Evolutionary conservation across 2,329 filamentous ascomycete genomes (phyloP).

Genomic region (Neocatenulostroma microsporum): DNA sequence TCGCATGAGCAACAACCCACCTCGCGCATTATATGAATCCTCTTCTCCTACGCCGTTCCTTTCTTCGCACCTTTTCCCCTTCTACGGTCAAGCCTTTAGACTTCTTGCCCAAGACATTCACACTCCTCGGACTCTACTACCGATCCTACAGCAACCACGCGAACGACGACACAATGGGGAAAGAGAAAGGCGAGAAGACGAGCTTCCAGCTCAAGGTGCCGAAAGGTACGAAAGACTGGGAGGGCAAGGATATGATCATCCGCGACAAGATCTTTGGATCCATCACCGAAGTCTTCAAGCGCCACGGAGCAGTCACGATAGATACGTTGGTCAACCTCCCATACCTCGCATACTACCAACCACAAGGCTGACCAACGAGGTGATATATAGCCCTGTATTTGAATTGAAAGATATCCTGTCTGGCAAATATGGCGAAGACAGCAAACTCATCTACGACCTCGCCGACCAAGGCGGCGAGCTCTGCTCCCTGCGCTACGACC

Average conservation of each 20-base stretch:
- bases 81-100: too few species aligned
- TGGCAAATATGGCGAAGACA: constrained; percentile 88
- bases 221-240: constrained; percentile 86
- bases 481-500: constrained; percentile 75
- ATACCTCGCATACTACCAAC: neutral
- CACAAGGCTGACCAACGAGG: neutral
- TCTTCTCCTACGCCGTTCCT: too few species aligned
- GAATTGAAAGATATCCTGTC: constrained; percentile 79
- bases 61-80: too few species aligned
- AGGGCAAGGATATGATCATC: constrained; percentile 69
- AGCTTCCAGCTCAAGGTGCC: constrained; percentile 69
- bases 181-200: constrained; percentile 33
- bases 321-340: constrained; percentile 52
- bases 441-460: constrained; percentile 84
- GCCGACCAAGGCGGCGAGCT: constrained; percentile 82
- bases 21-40: too few species aligned
- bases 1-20: too few species aligned
- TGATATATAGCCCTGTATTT: constrained; percentile 63
- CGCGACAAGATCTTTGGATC: constrained; percentile 71
- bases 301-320: constrained; percentile 70
- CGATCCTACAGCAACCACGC: too few species aligned
- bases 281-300: constrained; percentile 73
- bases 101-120: too few species aligned
- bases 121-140: too few species aligned
- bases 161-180: constrained; percentile 38